A percentile compares a stretch with the other conserved stretches of the same genome.
These are phyloP conservation scores for Inga oerstediana DNA, from an alignment of 306 rosid species.

Conservation along the genomic window DNA sequence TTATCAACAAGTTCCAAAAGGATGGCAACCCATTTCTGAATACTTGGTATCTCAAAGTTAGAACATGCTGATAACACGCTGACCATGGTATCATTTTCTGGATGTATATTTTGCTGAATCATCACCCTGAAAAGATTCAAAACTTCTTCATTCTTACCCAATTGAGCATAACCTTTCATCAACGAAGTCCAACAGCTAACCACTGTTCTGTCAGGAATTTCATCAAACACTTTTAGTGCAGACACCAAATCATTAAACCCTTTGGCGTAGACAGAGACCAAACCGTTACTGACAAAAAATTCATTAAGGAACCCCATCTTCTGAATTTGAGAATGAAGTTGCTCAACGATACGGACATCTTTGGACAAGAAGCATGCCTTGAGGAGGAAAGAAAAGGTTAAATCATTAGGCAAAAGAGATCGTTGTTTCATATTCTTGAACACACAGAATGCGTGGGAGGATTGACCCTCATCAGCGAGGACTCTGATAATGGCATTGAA, in stretches of 20 bases:
- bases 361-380: slow-evolving; percentile 46
- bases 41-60: slow-evolving; percentile 41
- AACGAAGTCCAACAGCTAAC: slow-evolving; percentile 58
- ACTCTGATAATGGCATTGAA: slow-evolving; percentile 63
- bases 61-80: slow-evolving; percentile 68
- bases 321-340: slow-evolving; percentile 51
- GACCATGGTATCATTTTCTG: slow-evolving; percentile 54
- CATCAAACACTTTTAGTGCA: slow-evolving; percentile 61
- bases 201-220: slow-evolving; percentile 48
- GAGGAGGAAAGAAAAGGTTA: slow-evolving; percentile 62
- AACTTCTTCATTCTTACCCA: slow-evolving; percentile 46
- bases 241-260: slow-evolving; percentile 41
- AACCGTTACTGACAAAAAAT: slow-evolving; percentile 45
- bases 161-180: slow-evolving; percentile 53
- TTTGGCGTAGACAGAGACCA: slow-evolving; percentile 49
- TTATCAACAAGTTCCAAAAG: slow-evolving; percentile 27
- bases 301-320: slow-evolving; percentile 46
- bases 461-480: slow-evolving; percentile 46
- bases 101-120: slow-evolving; percentile 49
- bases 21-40: slow-evolving; percentile 54
- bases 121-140: slow-evolving; percentile 47
- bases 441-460: slow-evolving; percentile 36
- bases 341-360: slow-evolving; percentile 38
- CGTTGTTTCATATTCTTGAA: slow-evolving; percentile 43
- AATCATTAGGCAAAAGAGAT: slow-evolving; percentile 55